Base-by-base conservation (phyloP, 1,284 basidiomycete species). In the Athelia psychrophila region DNA sequence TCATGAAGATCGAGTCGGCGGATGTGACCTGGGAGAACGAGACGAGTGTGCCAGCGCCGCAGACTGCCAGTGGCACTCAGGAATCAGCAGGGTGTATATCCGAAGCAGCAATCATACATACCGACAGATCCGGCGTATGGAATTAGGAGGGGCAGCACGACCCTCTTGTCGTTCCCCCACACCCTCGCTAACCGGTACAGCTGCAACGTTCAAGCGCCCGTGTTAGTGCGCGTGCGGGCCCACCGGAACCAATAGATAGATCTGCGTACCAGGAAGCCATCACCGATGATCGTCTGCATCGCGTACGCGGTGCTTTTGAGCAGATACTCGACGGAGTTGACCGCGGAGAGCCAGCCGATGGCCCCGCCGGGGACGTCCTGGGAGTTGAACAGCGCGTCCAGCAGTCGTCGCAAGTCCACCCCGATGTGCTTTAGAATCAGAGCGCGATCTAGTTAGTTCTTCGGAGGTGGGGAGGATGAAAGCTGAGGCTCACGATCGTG, bases 261-360 rank as follows among this genome's bases (percentile, higher is more conserved):
- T n/a, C n/a, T n/a, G n/a, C 62, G 19, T 51, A 68, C 68, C 54
- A 68, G 61, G 24, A 70, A 64, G 30, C 64, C 61, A 52, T 70
- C 67, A 6, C 67, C 67, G 20, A 69, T 62, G 22, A 71, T 51
- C 2, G 67, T 70, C 55, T 71, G 68, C 13, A 58, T 54, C 15
- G 61, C 54, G 51, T 69, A 70, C 10, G 65, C 57, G 15, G 64
- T 57, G 27, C 61, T 67, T 23, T 65, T 64, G 24, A 66, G 60
- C 12, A 65, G 45, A 38, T 66, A 66, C 2, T 62, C 63, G 24
- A 62, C 61, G n/a, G 64, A 58, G 12, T 64, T 64, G n/a, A 67
- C 58, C 22, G 58, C 50, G 23, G 61, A 58, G 51, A 67, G 62
- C 20, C 52, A 60, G 3, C 55, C 55, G 10, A 55, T 52, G 4